Conservation (phyloP, 495 filamentous ascomycete genomes). For the Podospora australis region DNA sequence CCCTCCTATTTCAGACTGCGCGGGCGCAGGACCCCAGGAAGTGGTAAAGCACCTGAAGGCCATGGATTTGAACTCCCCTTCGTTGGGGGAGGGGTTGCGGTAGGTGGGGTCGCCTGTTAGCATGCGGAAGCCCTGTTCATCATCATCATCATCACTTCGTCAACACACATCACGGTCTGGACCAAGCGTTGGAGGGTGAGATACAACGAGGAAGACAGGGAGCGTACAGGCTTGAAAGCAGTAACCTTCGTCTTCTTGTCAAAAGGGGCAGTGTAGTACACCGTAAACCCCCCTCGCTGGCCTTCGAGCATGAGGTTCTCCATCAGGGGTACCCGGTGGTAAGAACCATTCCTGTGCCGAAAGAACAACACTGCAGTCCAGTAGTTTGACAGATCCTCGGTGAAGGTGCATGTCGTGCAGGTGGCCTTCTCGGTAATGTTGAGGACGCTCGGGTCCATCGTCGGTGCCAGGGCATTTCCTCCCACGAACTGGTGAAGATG, state of each 20-base stretch:
- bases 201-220: not conserved
- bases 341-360: slow-evolving; percentile 27
- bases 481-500: slow-evolving; percentile 16
- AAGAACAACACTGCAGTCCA: slow-evolving; percentile 36
- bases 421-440: slow-evolving; percentile 21
- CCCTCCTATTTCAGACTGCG: slow-evolving; percentile 12
- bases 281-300: slow-evolving; percentile 28
- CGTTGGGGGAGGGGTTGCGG: slow-evolving; percentile 11
- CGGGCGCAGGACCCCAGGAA: slow-evolving; percentile 10
- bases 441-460: slow-evolving; percentile 13
- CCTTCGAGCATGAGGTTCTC: slow-evolving; percentile 9
- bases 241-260: slow-evolving; percentile 30
- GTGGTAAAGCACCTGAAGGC: slow-evolving; percentile 14
- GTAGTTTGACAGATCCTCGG: slow-evolving; percentile 31
- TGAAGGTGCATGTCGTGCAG: slow-evolving; percentile 26
- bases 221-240: slow-evolving; percentile 32
- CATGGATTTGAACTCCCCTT: slow-evolving; percentile 10
- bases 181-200: too few relatives aligned
- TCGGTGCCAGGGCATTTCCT: slow-evolving; percentile 21
- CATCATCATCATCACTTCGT: too few relatives aligned
- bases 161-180: too few relatives aligned
- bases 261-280: slow-evolving; percentile 34
- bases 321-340: slow-evolving; percentile 28
- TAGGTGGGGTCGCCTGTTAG: slow-evolving; percentile 54
- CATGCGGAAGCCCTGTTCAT: slow-evolving; percentile 65